Percentiles rank a stretch among this genome's conserved stretches.
These are phyloP conservation scores for Blastobotrys ciferrii DNA, from an alignment of 1,139 yeast species.

Conservation along the genomic window DNA sequence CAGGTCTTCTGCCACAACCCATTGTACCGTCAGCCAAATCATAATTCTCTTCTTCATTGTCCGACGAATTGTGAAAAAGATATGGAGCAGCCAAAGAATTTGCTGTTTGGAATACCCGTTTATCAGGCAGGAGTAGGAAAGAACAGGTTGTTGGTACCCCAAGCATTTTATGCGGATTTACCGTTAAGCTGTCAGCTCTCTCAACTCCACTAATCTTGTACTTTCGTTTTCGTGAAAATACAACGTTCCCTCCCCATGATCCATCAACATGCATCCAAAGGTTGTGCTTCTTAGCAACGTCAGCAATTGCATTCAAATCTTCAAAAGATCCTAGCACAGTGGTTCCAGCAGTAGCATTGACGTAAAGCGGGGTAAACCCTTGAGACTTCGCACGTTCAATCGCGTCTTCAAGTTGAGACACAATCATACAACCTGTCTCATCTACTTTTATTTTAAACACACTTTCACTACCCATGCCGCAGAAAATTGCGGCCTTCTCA, in stretches of 20 bases:
- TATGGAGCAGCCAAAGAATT: constrained; percentile 81
- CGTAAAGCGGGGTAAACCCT: constrained; percentile 71
- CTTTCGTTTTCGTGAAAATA: constrained; percentile 56
- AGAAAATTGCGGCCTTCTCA: constrained; percentile 74
- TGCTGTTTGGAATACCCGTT: constrained; percentile 61
- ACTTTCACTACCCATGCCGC: constrained; percentile 65
- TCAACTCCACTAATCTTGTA: constrained; percentile 57
- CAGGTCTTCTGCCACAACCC: constrained; percentile 91
- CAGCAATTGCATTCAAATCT: constrained; percentile 55
- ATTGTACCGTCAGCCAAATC: constrained; percentile 89
- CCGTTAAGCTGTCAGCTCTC: constrained; percentile 73
- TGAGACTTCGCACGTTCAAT: constrained; percentile 46
- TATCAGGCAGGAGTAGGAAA: constrained; percentile 70
- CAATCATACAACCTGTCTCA: constrained; percentile 56
- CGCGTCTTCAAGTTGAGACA: constrained; percentile 45
- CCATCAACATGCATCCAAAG: constrained; percentile 86
- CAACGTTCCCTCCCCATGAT: constrained; percentile 87
- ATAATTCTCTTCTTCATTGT: constrained; percentile 53
- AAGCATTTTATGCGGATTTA: constrained; percentile 84
- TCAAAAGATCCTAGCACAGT: constrained; percentile 87
- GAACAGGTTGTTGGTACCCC: constrained; percentile 92
- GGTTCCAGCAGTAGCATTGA: constrained; percentile 86
- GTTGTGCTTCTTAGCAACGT: constrained; percentile 52
- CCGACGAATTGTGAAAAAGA: constrained; percentile 61
- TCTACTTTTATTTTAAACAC: constrained; percentile 66